Evolutionary conservation across 2,329 filamentous ascomycete species (phyloP).

Genomic region (Orbilia brochopaga): DNA sequence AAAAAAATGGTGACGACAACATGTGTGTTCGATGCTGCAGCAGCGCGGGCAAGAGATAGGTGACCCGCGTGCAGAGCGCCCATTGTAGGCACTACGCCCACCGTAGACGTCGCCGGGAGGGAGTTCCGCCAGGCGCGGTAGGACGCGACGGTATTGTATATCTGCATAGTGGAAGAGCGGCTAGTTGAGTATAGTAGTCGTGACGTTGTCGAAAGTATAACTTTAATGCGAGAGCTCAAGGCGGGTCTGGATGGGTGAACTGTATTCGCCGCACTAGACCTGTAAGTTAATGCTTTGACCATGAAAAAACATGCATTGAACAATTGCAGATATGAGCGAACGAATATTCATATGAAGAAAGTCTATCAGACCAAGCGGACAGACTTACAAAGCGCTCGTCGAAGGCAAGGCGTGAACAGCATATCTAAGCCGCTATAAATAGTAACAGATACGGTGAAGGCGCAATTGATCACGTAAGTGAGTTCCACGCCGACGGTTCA

Average conservation of each 20-base stretch:
- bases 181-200: constrained; percentile 57
- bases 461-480: no score
- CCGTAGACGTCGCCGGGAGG: constrained; percentile 70
- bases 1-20: constrained; percentile 93
- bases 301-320: not conserved
- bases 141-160: constrained; percentile 77
- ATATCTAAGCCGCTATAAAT: no score
- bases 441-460: no score
- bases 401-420: no score
- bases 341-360: not conserved
- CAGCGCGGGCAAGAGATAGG: constrained; percentile 80
- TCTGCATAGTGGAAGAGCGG: constrained; percentile 64
- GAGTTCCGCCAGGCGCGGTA: constrained; percentile 73
- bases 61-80: constrained; percentile 94
- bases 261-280: constrained; percentile 29
- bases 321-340: not conserved
- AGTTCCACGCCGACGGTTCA: no score
- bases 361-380: no score
- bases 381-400: no score
- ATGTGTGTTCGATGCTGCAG: constrained; percentile 80
- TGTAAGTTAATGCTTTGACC: constrained; percentile 45
- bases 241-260: not conserved
- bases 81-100: constrained; percentile 96
- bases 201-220: not conserved
- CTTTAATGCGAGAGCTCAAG: not conserved